Evolutionary conservation across 2,329 filamentous ascomycete genomes (phyloP).

Genomic region (Fonsecaea multimorphosa): DNA sequence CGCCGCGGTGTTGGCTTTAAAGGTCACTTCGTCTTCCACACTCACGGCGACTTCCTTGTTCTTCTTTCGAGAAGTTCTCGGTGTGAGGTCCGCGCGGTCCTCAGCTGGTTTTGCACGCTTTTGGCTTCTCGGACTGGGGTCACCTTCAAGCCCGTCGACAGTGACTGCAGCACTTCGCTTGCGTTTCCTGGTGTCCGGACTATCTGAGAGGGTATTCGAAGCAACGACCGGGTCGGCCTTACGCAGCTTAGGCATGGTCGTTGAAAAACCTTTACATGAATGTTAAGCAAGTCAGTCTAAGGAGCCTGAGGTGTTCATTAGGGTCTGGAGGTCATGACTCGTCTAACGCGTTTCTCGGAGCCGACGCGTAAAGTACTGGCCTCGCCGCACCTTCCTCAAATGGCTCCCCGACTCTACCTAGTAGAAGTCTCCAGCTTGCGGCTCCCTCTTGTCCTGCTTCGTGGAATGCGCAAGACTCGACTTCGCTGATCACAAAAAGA

Average conservation of each 20-base stretch:
- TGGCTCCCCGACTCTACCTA: neutral
- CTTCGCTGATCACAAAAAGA: neutral
- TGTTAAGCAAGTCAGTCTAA: neutral
- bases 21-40: constrained; percentile 9
- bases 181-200: constrained; percentile 18
- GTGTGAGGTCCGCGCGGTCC: neutral
- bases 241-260: constrained; percentile 21
- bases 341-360: constrained; percentile 3
- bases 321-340: neutral
- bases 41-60: neutral
- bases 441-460: neutral
- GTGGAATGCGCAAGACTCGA: neutral
- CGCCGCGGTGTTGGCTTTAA: neutral
- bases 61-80: neutral
- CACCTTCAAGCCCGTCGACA: neutral
- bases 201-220: neutral
- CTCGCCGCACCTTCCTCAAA: constrained; percentile 6
- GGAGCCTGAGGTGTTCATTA: neutral
- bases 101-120: constrained; percentile 15
- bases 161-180: constrained; percentile 12
- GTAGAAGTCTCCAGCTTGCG: neutral
- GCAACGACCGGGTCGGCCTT: constrained; percentile 1
- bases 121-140: constrained; percentile 11
- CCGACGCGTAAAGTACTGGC: constrained; percentile 11
- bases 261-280: neutral